phyloP scores from a whole-genome alignment of 2,329 filamentous ascomycete species.

The Chrysosporium keratinophilum region DNA sequence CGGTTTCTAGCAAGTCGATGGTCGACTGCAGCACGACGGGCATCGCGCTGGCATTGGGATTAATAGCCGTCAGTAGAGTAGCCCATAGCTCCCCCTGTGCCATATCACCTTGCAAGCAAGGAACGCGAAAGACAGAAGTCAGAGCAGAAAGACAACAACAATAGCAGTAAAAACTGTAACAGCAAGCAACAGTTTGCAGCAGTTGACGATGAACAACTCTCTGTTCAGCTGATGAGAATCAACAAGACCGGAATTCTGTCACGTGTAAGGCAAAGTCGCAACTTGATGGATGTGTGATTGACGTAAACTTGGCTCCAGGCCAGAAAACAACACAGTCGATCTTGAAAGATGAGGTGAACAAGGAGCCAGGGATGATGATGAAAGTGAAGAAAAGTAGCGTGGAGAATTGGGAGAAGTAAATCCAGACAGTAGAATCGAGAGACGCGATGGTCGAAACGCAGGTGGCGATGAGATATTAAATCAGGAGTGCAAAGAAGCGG shows the following conservation, averaged over 20 bases:
- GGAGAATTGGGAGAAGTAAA: neutral
- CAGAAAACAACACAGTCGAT: neutral
- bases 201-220: neutral
- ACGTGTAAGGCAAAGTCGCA: constrained; percentile 1
- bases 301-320: constrained; percentile 10
- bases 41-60: constrained; percentile 31
- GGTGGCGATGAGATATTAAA: neutral
- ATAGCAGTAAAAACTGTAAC: neutral
- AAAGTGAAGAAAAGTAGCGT: neutral
- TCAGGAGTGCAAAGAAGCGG: neutral
- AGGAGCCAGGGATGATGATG: neutral
- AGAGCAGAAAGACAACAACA: neutral
- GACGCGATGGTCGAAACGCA: neutral
- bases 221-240: neutral
- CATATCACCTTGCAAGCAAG: constrained; percentile 20
- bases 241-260: neutral
- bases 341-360: neutral
- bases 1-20: constrained; percentile 33
- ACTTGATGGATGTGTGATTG: neutral
- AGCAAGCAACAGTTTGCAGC: neutral
- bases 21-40: constrained; percentile 34
- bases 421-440: neutral
- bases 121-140: neutral
- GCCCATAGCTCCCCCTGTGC: constrained; percentile 29
- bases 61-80: constrained; percentile 29